These are phyloP conservation scores for Fusarium irregulare DNA, from an alignment of 2,329 filamentous ascomycete species.

Conservation along the genomic window DNA sequence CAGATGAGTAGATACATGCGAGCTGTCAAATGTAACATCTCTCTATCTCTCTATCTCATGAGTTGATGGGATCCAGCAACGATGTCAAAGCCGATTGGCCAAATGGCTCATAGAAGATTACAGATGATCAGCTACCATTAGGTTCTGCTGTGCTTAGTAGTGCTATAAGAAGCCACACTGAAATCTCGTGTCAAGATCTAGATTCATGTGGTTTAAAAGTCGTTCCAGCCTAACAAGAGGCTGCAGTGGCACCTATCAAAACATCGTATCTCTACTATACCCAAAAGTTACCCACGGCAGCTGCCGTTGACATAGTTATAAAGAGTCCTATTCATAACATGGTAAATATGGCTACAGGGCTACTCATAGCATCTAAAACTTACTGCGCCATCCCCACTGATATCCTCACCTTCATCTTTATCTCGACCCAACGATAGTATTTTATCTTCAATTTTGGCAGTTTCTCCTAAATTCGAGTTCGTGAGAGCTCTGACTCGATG, in stretches of 20 bases:
- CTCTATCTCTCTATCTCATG: neutral
- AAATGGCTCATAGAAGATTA: neutral
- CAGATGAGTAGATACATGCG: neutral
- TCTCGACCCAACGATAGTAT: neutral
- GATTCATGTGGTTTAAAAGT: neutral
- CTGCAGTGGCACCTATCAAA: neutral
- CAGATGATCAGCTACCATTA: neutral
- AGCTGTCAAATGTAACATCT: neutral
- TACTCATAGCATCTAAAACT: neutral
- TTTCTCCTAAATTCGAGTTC: neutral
- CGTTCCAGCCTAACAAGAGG: neutral
- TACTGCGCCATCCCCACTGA: neutral
- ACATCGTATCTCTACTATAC: neutral
- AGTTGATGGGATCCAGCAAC: neutral
- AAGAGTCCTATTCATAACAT: neutral
- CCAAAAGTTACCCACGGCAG: neutral
- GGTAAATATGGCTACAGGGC: neutral
- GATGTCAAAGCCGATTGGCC: neutral
- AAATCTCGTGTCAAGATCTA: neutral
- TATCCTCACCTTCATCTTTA: neutral
- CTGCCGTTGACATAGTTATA: neutral
- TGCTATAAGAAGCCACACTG: neutral
- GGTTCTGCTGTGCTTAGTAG: neutral
- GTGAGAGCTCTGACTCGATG: neutral
- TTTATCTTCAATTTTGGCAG: neutral